Base-by-base conservation (phyloP, 352 stramenopile genomes). In the Globisporangium orthogonon region DNA sequence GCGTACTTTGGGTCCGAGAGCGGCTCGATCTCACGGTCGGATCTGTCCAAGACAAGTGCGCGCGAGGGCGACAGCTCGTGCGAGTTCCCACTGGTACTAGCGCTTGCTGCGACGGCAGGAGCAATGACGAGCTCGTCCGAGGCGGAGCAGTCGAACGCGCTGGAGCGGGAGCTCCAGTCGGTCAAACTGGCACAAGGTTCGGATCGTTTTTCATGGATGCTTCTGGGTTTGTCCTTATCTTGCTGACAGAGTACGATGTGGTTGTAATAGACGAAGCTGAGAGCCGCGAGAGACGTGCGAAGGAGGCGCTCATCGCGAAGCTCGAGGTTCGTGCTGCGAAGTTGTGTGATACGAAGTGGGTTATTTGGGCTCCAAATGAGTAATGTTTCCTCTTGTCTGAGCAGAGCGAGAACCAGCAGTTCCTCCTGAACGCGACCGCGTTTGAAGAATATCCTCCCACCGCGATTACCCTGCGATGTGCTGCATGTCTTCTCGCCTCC, bases 371-470 rank as follows among this genome's bases (percentile, higher is more conserved):
- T n/a, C n/a, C n/a, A n/a, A n/a, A n/a, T 39, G 3, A 30, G 23
- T 13, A 14, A 35, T 51, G 7, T 62, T 40, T 40, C 30, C 33
- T n/a, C n/a, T n/a, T n/a, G n/a, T n/a, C n/a, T n/a, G n/a, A n/a
- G 55, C 61, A 86, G 78, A 83, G 65, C 66, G 83, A 93, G 67
- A 93, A 93, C 57, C 78, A 91, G 69, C 76, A 93, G 63, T 89
- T 87, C 46, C 59, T 93, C 69, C 62, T 91, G 54, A 90, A 91
- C 44, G 83, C 81, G 10, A 82, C 79, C 5, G 78, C 83, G 44
- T 87, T 93, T 53, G 83, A 93, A 91, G 78, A 92, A 89, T 88
- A 89, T 91, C 79, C 75, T 86, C 78, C 71, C 62, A n/a, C 52
- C 48, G 30, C 43, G 18, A n/a, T 13, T 17, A 65, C 30, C 69